Percentiles rank a stretch among this genome's conserved stretches.
Evolutionary conservation across 768 basidiomycete species (phyloP).

Genomic region (Mycena indigotica): DNA sequence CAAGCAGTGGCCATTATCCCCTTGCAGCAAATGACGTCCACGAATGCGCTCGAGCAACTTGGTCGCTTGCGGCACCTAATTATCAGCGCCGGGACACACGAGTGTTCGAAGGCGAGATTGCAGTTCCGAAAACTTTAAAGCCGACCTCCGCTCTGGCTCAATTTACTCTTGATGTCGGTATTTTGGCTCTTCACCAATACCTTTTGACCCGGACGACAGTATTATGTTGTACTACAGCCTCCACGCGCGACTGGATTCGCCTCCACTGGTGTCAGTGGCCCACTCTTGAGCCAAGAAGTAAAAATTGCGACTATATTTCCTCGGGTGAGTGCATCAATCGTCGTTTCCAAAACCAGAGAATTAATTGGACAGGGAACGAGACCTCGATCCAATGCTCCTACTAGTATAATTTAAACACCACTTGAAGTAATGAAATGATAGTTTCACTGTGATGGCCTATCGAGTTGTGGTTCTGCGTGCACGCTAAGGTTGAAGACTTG

Average conservation of each 20-base stretch:
- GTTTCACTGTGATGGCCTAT: no score
- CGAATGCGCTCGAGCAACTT: conserved; percentile 47
- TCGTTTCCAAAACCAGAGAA: neutral
- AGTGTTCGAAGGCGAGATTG: conserved; percentile 54
- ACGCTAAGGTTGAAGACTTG: no score
- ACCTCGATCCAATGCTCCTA: conserved; percentile 28
- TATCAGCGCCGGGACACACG: conserved; percentile 34
- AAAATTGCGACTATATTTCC: conserved; percentile 54
- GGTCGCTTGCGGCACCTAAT: conserved; percentile 46
- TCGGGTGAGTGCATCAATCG: conserved; percentile 28
- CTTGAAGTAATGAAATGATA: no score
- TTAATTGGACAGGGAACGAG: neutral
- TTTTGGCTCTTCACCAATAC: neutral
- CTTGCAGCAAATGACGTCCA: conserved; percentile 30
- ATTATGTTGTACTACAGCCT: conserved; percentile 47
- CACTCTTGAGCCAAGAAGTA: conserved; percentile 51
- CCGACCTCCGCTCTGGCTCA: conserved; percentile 53
- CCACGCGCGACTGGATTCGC: conserved; percentile 43
- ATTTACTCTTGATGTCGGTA: conserved; percentile 51
- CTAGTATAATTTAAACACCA: no score
- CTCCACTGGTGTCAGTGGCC: conserved; percentile 25
- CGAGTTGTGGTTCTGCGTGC: no score
- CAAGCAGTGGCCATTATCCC: neutral
- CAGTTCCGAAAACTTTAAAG: conserved; percentile 50
- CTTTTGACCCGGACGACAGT: conserved; percentile 33